Evolutionary conservation across 495 filamentous ascomycete species (phyloP).

Genomic region (Chaetomidium leptoderma): DNA sequence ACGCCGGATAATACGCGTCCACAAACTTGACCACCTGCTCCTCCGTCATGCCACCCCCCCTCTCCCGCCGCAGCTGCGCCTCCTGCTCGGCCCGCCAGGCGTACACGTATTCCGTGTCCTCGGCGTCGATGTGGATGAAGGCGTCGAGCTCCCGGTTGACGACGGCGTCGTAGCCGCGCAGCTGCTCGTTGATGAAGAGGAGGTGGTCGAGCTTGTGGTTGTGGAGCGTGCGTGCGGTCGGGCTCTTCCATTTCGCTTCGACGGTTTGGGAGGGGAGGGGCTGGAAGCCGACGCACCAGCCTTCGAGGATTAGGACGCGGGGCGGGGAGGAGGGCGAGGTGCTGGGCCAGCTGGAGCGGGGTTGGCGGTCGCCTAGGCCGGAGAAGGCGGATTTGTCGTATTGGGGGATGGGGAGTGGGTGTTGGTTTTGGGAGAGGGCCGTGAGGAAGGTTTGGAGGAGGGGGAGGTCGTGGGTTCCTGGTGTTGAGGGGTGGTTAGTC

Average conservation of each 20-base stretch:
- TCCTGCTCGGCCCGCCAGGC: constrained; percentile 86
- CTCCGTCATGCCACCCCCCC: constrained; percentile 66
- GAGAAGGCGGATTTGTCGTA: constrained; percentile 80
- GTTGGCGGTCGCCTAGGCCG: constrained; percentile 74
- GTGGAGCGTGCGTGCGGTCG: constrained; percentile 43
- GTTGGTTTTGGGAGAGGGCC: constrained; percentile 49
- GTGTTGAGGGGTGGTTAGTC: not conserved
- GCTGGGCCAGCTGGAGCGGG: constrained; percentile 44
- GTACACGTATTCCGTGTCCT: constrained; percentile 73
- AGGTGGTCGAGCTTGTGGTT: constrained; percentile 64
- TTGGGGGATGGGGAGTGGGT: constrained; percentile 59
- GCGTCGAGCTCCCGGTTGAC: constrained; percentile 67
- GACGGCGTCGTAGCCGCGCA: constrained; percentile 66
- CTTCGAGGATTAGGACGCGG: constrained; percentile 77
- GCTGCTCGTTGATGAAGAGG: constrained; percentile 63
- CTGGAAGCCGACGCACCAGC: constrained; percentile 89
- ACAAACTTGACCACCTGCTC: constrained; percentile 51
- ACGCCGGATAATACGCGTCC: constrained; percentile 56
- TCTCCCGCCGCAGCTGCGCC: constrained; percentile 51
- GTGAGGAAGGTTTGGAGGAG: constrained; percentile 61
- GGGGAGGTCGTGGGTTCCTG: constrained; percentile 75
- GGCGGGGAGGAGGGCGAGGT: constrained; percentile 31
- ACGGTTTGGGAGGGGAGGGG: constrained; percentile 55
- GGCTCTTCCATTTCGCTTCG: constrained; percentile 50
- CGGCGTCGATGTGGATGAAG: constrained; percentile 84